Base-by-base conservation (phyloP, 2,329 filamentous ascomycete species). In the Coleophoma crateriformis region DNA sequence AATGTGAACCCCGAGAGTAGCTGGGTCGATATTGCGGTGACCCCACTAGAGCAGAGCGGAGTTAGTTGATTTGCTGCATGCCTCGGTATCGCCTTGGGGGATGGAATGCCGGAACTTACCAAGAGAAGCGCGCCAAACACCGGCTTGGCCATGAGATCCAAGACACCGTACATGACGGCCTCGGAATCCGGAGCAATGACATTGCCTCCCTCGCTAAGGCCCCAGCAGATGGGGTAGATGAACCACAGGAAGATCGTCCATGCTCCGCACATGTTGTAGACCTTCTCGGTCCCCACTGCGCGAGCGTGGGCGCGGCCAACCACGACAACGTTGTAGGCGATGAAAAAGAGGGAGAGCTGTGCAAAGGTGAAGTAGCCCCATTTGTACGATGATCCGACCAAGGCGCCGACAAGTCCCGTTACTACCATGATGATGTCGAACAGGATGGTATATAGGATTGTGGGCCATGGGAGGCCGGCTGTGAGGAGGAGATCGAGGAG, bases 361-460 rank as follows among this genome's bases (percentile, higher is more conserved):
- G 76, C 78, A 49, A 85, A 83, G 10, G 69, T 67, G 63, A 76
- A 85, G 67, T 83, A 88, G 1, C 81, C 82, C 81, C 80, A 87
- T 61, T 87, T 88, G 71, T 87, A 88, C 2, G 67, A 69, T 8
- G 76, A 79, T 14, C 66, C 63, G 3, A 85, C 80, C 1, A 87
- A 74, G 3, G 84, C 82, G 27, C 85, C 84, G 15, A 87, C 73
- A 6, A 87, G 74, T 20, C 81, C 82, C 19, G 77, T 79, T n/a
- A 86, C 68, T 44, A 88, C 77, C 82, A 87, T 85, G 58, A 87
- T 71, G 59, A 78, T 71, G 54, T 85, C 81, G 3, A 85, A 72
- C 5, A 87, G 68, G 7, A 87, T 70, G 2, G 80, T 77, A 60
- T 76, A 80, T 37, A 85, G 61, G 27, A 86, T 79, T 1, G 80